Evolutionary conservation across 2,329 filamentous ascomycete genomes (phyloP).

Genomic region (Calycina herbarum): DNA sequence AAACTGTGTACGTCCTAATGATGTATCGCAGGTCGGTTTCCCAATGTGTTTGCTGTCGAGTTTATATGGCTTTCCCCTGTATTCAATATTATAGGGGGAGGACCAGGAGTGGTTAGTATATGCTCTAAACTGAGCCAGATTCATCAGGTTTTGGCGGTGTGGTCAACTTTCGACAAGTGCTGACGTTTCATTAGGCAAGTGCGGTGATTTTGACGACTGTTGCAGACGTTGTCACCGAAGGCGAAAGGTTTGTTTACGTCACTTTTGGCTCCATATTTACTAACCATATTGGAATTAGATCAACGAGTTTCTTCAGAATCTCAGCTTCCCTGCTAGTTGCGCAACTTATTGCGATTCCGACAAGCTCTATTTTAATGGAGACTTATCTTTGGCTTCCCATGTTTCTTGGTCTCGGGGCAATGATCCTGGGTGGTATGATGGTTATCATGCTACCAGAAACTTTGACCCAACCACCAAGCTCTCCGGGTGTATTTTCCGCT

Average conservation of each 20-base stretch:
- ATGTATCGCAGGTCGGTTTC: not conserved
- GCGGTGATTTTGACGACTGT: not conserved
- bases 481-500: not conserved
- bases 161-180: not conserved
- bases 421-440: not conserved
- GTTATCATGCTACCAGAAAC: not conserved
- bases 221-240: not conserved
- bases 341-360: not conserved
- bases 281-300: not conserved
- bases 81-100: not conserved
- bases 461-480: not conserved
- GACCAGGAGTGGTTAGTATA: not conserved
- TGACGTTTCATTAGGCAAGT: not conserved
- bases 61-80: not conserved
- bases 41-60: not conserved
- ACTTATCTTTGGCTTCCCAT: not conserved
- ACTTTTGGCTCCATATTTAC: not conserved
- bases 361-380: not conserved
- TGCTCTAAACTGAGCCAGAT: not conserved
- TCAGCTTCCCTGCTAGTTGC: not conserved
- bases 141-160: not conserved
- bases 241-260: not conserved
- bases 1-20: not conserved
- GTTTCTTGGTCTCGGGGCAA: not conserved
- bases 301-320: not conserved